Evolutionary conservation across 2,329 filamentous ascomycete genomes (phyloP), one percentile per base, ranked within the genome.

Genomic region (Trichoderma semiorbis): DNA sequence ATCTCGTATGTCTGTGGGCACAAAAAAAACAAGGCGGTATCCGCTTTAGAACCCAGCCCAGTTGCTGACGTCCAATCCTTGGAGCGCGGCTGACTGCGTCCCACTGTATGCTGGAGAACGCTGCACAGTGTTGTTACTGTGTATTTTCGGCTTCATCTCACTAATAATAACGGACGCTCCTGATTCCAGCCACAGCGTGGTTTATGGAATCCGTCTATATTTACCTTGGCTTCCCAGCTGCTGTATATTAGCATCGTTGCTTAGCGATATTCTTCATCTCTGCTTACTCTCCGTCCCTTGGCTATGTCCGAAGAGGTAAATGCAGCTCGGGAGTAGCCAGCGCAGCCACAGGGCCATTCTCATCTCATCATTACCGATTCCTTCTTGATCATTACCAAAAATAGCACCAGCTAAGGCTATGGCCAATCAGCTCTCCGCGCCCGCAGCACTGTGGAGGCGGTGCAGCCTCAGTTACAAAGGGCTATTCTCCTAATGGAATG

Each of bases 51-150:
- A 30, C 67, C 69, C 69, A 53, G 69, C 39, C 69, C 50, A 69
- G 70, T 57, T 68, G 70, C 70, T 72, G 64, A 72, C 70, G 61
- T 39, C 55, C 70, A 72, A 72, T 72, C 70, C 70, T 61, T 55
- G 34, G 63, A 43, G n/a, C 65, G 64, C 70, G 70, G 70, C 57
- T 72, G 70, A 72, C 70, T 69, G 55, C 64, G 64, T 69, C 58
- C 63, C 70, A 72, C 70, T 68, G 69, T 30, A 57, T 26, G 32
- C 47, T 55, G 50, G 53, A 66, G 28, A 65, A 50, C 21, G 21
- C 58, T 7, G 47, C 24, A 64, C 70, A 69, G 70, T 68, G 1
- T 1, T 3, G 16, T 24, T 18, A 71, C 62, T 67, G 68, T 70
- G 16, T n/a, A 62, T n/a, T 28, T 10, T 53, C 57, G 67, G 39